Base-by-base conservation (phyloP, 192 early-diverging fungal species). In the Irineochytrium annulatum region DNA sequence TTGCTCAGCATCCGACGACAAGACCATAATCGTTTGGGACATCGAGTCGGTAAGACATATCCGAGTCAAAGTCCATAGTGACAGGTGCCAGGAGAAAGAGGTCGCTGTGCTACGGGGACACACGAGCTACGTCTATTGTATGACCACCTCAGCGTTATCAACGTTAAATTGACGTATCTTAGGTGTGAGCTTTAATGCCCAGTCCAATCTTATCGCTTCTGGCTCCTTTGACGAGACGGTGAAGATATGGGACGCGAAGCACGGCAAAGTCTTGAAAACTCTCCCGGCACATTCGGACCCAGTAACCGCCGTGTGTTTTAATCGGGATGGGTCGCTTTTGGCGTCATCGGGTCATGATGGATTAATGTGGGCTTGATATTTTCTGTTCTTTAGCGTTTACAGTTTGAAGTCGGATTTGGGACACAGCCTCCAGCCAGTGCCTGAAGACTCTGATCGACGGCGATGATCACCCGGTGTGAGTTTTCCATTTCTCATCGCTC, bases 181-280 rank as follows among this genome's bases (percentile, higher is more conserved):
- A 49, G 46, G 46, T 66, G 94, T 97, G 19, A 92, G 94, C 74
- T 99, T 91, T 65, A 98, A 93, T 66, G 93, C 97, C 0, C 86
- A 88, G 51, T 89, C 89, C 13, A 95, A 91, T 55, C 69, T 98
- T 55, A 89, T 99, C 60, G 97, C 93, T 0, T 95, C 93, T 1
- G 97, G 97, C 55, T 95, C 92, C 17, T 97, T 97, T 77, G 97
- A 99, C 68, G 93, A 98, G 69, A 93, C 84, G 16, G 90, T 99
- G 51, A 80, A 90, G 27, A 92, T 98, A 32, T 99, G 97, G 95
- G 95, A 99, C 72, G 93, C 87, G 24, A 84, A 82, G 59, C 88
- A 83, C 46, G 89, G 92, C 32, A 88, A 92, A 69, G 97, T 91
- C 57, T 81, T 95, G 62, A 94, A 91, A 68, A 86, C 81, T 3